Evolutionary conservation across 257 asterid genomes (phyloP), one percentile per base, ranked within the genome.

Genomic region (Salvia splendens): DNA sequence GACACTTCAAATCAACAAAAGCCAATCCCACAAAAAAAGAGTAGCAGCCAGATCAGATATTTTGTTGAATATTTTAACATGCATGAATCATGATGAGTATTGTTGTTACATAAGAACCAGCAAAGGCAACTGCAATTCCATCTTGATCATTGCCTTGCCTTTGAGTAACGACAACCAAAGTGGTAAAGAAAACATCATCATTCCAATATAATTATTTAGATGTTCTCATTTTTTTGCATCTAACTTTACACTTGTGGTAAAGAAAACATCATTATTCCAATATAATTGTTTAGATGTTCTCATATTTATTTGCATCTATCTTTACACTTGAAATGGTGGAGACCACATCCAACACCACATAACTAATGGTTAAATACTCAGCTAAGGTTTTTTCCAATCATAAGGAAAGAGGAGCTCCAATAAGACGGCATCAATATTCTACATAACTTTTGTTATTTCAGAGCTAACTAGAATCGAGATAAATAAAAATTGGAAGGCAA

Each of bases 81-180:
- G 52, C 33, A 35, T 4, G n/a, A n/a, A n/a, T n/a, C n/a, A n/a
- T n/a, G 28, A 67, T 30, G 16, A 46, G 9, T 54, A 15, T 4
- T 45, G 64, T 61, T 45, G 69, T 61, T 4, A 70, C 65, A 69
- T 24, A 50, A 48, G 14, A 58, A 11, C 3, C 51, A 24, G 30
- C 30, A 49, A 33, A 65, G 50, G 47, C 50, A 38, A 20, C 54
- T 54, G 47, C 50, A 38, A 20, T 63, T 64, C 49, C 17, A 17
- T 54, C 58, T 43, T 46, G 42, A 56, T 16, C 46, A 54, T 55
- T 65, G 17, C 16, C 43, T 65, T 43, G 50, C 40, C 32, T 17
- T 32, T 32, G 30, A 53, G 72, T 43, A 12, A 38, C 45, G 49
- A 15, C 6, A 45, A 38, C 20, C 32, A 12, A 58, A 41, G 46